Conservation (phyloP, 345 rosid species). For the Moringa oleifera region DNA sequence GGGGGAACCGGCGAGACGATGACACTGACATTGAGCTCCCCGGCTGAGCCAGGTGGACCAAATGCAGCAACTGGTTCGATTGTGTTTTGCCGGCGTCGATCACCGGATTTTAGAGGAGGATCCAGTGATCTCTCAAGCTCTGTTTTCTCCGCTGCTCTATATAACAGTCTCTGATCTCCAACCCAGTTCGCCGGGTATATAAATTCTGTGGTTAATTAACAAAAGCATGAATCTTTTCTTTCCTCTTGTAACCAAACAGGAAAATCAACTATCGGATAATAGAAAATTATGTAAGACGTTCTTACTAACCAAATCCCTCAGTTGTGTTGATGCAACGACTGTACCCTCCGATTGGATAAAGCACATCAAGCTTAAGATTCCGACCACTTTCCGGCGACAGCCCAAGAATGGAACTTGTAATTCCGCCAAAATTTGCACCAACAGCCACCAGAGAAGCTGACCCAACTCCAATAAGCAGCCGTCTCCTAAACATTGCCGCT, state of each 20-base stretch:
- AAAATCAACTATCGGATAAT: background rate
- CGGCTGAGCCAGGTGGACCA: constrained; percentile 84
- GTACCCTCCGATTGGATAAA: constrained; percentile 73
- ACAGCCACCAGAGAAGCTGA: constrained; percentile 71
- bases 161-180: constrained; percentile 72
- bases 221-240: too few species aligned
- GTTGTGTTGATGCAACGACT: constrained; percentile 63
- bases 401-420: constrained; percentile 73
- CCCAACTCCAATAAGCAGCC: constrained; percentile 57
- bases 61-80: constrained; percentile 79
- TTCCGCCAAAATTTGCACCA: constrained; percentile 81
- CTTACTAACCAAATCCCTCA: constrained; percentile 84
- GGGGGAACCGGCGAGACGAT: constrained; percentile 71
- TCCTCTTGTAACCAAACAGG: too few species aligned
- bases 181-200: constrained; percentile 76
- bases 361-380: constrained; percentile 65
- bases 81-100: constrained; percentile 32
- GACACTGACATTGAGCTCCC: constrained; percentile 89
- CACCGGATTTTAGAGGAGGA: constrained; percentile 43
- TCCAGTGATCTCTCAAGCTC: constrained; percentile 69
- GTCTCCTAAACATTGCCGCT: constrained; percentile 55
- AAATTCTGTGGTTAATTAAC: constrained; percentile 45
- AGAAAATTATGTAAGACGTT: background rate
- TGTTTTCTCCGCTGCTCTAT: constrained; percentile 59
- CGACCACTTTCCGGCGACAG: constrained; percentile 61